Conservation (phyloP, 345 rosid species). For the Rubroshorea leprosula region DNA sequence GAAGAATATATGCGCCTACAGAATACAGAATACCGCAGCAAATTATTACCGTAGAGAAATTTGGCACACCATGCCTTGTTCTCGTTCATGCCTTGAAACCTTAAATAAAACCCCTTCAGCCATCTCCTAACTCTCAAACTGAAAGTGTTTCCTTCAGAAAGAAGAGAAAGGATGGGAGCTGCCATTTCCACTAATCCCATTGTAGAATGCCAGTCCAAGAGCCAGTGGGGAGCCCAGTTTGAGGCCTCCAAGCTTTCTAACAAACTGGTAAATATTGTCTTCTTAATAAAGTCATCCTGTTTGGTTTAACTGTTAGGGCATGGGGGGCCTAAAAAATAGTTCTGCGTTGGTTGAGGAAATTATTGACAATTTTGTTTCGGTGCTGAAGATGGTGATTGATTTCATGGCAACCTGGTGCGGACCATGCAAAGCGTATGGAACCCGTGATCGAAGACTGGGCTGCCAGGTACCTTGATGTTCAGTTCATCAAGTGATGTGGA, state of each 20-base stretch:
- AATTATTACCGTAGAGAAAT: neutral
- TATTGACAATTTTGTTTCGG: neutral
- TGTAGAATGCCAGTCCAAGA: neutral
- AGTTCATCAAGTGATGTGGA: conserved; percentile 76
- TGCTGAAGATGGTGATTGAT: conserved; percentile 45
- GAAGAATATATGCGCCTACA: neutral
- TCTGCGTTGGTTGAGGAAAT: no score
- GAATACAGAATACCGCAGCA: neutral
- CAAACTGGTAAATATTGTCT: neutral
- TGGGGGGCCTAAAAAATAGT: no score
- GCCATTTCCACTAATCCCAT: neutral
- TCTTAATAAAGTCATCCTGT: neutral
- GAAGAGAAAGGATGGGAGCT: neutral
- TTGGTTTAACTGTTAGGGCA: neutral
- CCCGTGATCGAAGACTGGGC: conserved; percentile 49
- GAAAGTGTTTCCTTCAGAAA: neutral
- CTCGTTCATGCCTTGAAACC: no score
- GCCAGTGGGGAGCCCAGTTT: neutral
- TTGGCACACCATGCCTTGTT: no score
- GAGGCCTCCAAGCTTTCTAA: neutral
- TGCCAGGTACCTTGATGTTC: conserved; percentile 43
- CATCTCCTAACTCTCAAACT: neutral
- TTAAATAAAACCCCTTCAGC: neutral
- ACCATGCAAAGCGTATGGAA: conserved; percentile 58
- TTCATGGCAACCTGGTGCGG: conserved; percentile 88